Percentiles rank a stretch among this genome's conserved stretches.
Evolutionary conservation across 495 filamentous ascomycete species (phyloP).

Genomic region (Recurvomyces mirabilis): DNA sequence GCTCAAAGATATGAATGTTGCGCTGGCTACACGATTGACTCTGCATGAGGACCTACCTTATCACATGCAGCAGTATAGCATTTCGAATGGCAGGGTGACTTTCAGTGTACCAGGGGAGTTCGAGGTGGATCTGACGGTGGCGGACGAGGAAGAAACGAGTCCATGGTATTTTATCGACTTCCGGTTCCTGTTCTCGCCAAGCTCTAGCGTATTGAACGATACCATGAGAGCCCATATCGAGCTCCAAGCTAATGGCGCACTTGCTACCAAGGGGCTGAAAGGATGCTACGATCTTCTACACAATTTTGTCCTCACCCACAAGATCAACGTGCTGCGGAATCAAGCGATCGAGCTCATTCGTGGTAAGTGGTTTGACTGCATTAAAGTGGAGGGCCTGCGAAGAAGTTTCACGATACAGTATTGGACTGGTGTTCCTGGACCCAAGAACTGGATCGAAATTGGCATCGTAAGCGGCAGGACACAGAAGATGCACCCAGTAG

Average conservation of each 20-base stretch:
- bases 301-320: constrained; percentile 73
- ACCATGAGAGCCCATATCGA: constrained; percentile 54
- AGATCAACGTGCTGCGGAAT: constrained; percentile 64
- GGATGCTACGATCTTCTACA: constrained; percentile 81
- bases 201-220: constrained; percentile 45
- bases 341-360: constrained; percentile 60
- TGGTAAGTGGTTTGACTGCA: constrained; percentile 60
- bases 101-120: constrained; percentile 77
- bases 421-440: constrained; percentile 56
- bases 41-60: constrained; percentile 64
- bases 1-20: constrained; percentile 67
- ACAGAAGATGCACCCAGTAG: constrained; percentile 31
- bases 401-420: constrained; percentile 80
- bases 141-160: constrained; percentile 61
- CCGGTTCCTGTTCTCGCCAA: constrained; percentile 68
- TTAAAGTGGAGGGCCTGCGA: constrained; percentile 64
- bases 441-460: constrained; percentile 85
- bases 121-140: constrained; percentile 82
- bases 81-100: constrained; percentile 71
- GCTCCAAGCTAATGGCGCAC: constrained; percentile 51
- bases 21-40: constrained; percentile 67
- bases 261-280: constrained; percentile 52
- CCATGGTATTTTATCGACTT: constrained; percentile 93
- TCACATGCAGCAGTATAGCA: constrained; percentile 59
- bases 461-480: constrained; percentile 56